Base-by-base conservation (phyloP, 371 early-diverging fungal genomes). In the Haplosporangium sp. region DNA sequence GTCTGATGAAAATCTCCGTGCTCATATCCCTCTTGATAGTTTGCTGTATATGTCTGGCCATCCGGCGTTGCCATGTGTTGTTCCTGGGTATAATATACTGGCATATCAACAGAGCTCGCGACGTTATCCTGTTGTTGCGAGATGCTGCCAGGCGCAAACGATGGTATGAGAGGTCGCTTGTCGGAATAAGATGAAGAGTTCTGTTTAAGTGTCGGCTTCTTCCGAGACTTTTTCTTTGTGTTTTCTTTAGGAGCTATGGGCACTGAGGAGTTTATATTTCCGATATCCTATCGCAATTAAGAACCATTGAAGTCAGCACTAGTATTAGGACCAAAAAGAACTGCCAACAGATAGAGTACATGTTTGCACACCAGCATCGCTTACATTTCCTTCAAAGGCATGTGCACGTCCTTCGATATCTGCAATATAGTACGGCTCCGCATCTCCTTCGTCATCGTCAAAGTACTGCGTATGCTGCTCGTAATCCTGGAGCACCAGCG, bases 401-500 rank as follows among this genome's bases (percentile, higher is more conserved):
- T 42, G 54, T 20, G 62, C 73, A 8, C 59, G 67, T 16, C 66
- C 62, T 48, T 66, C 62, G 50, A 41, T 37, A 46, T 76, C 76
- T 13, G 70, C 61, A 42, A 71, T 62, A 10, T 72, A 66, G 20
- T 53, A 63, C 1, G 63, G 63, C 18, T 69, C 70, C 10, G 57
- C 58, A 7, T 68, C 61, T 18, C 61, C 68, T 11, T 69, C 70
- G 37, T 67, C 67, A 1, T 59, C 61, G 16, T 77, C 68, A 36
- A 66, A 73, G 23, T 55, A 55, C 18, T 11, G 68, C 2, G 58
- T 55, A 40, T 50, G 69, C 6, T 64, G 64, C 0, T 68, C 64
- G 20, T 63, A 57, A 0, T 52, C 64, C 4, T 55, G 60, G 18
- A 59, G 43, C 18, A 40, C 45, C 16, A 57, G 40, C 3, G 63